Percentiles rank a stretch among this genome's conserved stretches.
These are phyloP conservation scores for Cydonia oblonga DNA, from an alignment of 331 rosid species.

Conservation along the genomic window DNA sequence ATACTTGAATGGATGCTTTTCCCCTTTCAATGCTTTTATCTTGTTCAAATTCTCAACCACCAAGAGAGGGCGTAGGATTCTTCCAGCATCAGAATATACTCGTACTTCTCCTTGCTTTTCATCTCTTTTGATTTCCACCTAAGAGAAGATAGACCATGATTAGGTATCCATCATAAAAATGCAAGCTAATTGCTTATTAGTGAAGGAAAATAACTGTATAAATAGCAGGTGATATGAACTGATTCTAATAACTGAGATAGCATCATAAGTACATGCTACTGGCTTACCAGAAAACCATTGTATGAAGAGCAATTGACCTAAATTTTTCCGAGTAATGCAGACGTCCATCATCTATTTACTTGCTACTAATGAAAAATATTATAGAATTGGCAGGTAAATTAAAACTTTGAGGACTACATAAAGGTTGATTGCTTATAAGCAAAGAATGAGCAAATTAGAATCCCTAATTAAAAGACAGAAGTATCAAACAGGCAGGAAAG, in stretches of 20 bases:
- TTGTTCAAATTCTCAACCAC: constrained; percentile 60
- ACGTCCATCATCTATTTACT: background rate
- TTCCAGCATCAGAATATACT: constrained; percentile 81
- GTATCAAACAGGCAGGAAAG: background rate
- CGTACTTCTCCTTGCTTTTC: constrained; percentile 60
- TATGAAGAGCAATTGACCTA: background rate
- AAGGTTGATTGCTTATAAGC: background rate
- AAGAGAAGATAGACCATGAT: background rate
- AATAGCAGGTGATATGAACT: background rate
- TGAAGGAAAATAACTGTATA: background rate
- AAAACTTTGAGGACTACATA: background rate
- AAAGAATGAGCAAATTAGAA: background rate
- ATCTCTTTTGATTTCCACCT: constrained; percentile 93
- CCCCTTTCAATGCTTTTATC: constrained; percentile 40
- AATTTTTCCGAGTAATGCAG: background rate
- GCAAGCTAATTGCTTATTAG: background rate
- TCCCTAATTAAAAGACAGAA: background rate
- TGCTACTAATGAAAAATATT: background rate
- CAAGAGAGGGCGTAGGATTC: constrained; percentile 86
- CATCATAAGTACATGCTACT: background rate
- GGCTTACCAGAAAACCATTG: background rate
- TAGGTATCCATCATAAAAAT: background rate
- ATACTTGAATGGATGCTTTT: constrained; percentile 34
- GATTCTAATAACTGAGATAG: background rate
- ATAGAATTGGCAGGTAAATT: background rate